Evolutionary conservation across 805 yeast genomes (phyloP), one percentile per base, ranked within the genome.

Genomic region (Suhomyces pyralidae): DNA sequence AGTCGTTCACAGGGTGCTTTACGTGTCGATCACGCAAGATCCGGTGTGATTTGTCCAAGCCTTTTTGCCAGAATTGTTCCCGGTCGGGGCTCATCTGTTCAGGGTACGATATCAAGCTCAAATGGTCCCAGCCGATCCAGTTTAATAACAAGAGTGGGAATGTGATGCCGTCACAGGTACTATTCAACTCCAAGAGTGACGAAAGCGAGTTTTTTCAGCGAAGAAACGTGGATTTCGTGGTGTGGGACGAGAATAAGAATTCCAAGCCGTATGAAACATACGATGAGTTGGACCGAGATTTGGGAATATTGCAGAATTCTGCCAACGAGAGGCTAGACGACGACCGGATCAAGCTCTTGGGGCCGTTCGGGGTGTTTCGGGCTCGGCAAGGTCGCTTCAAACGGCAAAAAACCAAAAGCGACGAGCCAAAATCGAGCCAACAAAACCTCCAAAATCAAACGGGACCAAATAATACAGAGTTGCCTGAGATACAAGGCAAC

Each of bases 1-100:
- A 90, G 64, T 84, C 94, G 0, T 90, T 89, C 63, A 84, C 88
- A 0, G 97, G 97, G 1, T 91, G 97, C 64, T 89, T 89, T 75
- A 88, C 96, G 0, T 90, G 97, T 62, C 77, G 97, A 44, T 73
- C 85, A 14, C 69, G 97, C 45, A 88, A 90, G 66, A 85, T 90
- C 46, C 84, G 88, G 53, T 91, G 97, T 67, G 96, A 90, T 64
- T 72, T 87, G 51, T 73, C 77, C 14, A 79, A 78, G 57, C 97
- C 97, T 0, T 64, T 70, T 12, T 91, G 97, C 68, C 64, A 68
- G n/a, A 78, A 88, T 52, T 91, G 97, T 66, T 73, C 74, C 40
- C 84, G 83, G 61, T 79, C 89, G 0, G 84, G 86, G 0, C 65
- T 88, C 25, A 71, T 74, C 3, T 91, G 97, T 62, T 90, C 86